phyloP scores from a whole-genome alignment of 2,329 filamentous ascomycete genomes.

The Aspergillus calidoustus region DNA sequence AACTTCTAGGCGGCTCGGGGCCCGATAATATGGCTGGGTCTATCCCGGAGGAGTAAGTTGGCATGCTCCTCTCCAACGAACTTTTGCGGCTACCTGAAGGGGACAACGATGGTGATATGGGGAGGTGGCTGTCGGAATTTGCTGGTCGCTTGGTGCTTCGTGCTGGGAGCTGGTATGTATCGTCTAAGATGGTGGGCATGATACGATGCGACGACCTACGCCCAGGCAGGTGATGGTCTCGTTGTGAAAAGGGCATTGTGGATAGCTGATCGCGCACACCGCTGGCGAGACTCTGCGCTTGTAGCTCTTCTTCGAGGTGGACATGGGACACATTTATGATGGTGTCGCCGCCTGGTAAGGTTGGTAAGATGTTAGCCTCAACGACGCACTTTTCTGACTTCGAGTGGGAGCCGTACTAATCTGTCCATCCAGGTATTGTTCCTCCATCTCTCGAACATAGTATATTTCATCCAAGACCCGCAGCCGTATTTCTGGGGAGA shows the following conservation, averaged over 20 bases:
- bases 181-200: constrained; percentile 2
- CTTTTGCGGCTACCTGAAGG: constrained; percentile 24
- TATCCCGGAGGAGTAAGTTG: constrained; percentile 24
- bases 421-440: constrained; percentile 42
- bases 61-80: constrained; percentile 24
- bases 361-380: constrained; percentile 10
- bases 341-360: constrained; percentile 31
- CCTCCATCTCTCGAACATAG: constrained; percentile 44
- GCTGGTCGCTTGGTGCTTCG: constrained; percentile 15
- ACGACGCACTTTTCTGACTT: neutral
- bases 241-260: constrained; percentile 11
- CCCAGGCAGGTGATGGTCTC: constrained; percentile 7
- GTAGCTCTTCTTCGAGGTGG: constrained; percentile 29
- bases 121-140: constrained; percentile 15
- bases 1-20: constrained; percentile 10
- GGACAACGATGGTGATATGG: constrained; percentile 25
- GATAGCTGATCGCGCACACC: constrained; percentile 9
- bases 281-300: constrained; percentile 13
- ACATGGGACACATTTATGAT: constrained; percentile 36
- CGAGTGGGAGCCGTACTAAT: constrained; percentile 34
- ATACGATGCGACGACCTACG: constrained; percentile 10
- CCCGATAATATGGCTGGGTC: constrained; percentile 21
- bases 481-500: constrained; percentile 39
- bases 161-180: neutral
- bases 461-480: constrained; percentile 48